A percentile compares a stretch with the other conserved stretches of the same genome.
These are phyloP conservation scores for Apiospora malaysiana DNA, from an alignment of 2,329 filamentous ascomycete species.

Conservation along the genomic window DNA sequence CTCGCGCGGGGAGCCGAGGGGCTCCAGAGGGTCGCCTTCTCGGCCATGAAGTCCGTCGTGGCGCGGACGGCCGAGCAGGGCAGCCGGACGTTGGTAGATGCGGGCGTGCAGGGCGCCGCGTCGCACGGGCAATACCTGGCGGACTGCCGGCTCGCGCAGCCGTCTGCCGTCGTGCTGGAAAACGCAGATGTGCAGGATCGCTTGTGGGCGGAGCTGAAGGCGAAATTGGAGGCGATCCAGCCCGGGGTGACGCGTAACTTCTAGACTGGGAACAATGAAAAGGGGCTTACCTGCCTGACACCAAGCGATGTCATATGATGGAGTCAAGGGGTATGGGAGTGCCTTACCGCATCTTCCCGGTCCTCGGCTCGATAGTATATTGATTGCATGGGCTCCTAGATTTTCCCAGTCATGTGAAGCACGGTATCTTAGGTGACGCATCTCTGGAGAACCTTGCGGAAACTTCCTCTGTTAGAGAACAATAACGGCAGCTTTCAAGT, in stretches of 20 bases:
- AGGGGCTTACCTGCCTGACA: too few species aligned
- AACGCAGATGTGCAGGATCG: not conserved
- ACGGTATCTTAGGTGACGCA: too few species aligned
- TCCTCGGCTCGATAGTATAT: too few species aligned
- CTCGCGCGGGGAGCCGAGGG: slow-evolving; percentile 36
- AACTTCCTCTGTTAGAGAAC: too few species aligned
- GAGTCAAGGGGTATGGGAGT: too few species aligned
- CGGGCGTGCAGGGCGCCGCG: slow-evolving; percentile 44
- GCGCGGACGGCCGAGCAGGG: slow-evolving; percentile 52
- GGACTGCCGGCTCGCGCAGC: slow-evolving; percentile 37
- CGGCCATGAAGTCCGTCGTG: slow-evolving; percentile 32
- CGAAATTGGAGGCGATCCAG: slow-evolving; percentile 4
- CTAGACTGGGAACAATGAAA: not conserved
- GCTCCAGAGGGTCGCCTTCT: slow-evolving; percentile 9
- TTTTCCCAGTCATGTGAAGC: too few species aligned
- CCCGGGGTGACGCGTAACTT: not conserved
- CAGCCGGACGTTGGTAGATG: slow-evolving; percentile 49
- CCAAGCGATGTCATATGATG: too few species aligned
- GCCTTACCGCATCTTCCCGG: too few species aligned
- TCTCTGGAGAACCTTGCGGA: too few species aligned
- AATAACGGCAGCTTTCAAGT: too few species aligned
- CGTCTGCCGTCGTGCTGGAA: slow-evolving; percentile 30
- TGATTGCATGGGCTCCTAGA: too few species aligned
- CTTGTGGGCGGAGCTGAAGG: not conserved
- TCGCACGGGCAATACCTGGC: slow-evolving; percentile 54